Evolutionary conservation across 1,139 yeast genomes (phyloP), one percentile per base, ranked within the genome.

Genomic region (Tardiomyces depauwii): DNA sequence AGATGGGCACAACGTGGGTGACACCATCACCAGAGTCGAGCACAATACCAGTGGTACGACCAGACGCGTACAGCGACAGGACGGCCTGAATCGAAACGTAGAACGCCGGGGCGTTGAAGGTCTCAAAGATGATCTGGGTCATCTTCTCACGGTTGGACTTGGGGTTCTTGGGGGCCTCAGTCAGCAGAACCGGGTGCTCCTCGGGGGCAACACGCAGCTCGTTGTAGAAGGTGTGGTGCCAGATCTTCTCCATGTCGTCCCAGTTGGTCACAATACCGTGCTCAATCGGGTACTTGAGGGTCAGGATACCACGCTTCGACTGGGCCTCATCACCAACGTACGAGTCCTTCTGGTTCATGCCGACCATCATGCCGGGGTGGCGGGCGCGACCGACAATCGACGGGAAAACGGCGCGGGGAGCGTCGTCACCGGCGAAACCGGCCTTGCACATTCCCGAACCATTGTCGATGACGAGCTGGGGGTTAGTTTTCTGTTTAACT

Each of bases 381-480:
- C 96, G 91, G 77, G 98, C 97, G 78, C 98, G 93, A 76, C 98
- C 98, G 60, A 91, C 98, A 68, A 91, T 91, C 55, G 98, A 91
- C 67, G 98, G 98, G 89, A 91, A 91, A 64, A 91, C 98, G 65
- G 98, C 98, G 75, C 96, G 86, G 70, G 98, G 98, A 58, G 98
- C 97, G 76, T 91, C 98, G 70, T 91, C 98, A 77, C 98, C 98
- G 80, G 98, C 98, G 72, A 89, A 91, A 77, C 98, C 98, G 93
- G 97, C 97, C 73, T 91, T 91, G 82, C 97, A 91, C 97, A 91
- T 91, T 82, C 98, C 98, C 70, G 98, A 91, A 78, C 98, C 98
- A 77, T 91, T 91, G 73, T 91, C 98, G 75, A 91, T 91, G 77
- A 91, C 98, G 76, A 84, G 83, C 36, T 30, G 16, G 16, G n/a